phyloP scores from a whole-genome alignment of 306 rosid species.

The Boehmeria nivea region DNA sequence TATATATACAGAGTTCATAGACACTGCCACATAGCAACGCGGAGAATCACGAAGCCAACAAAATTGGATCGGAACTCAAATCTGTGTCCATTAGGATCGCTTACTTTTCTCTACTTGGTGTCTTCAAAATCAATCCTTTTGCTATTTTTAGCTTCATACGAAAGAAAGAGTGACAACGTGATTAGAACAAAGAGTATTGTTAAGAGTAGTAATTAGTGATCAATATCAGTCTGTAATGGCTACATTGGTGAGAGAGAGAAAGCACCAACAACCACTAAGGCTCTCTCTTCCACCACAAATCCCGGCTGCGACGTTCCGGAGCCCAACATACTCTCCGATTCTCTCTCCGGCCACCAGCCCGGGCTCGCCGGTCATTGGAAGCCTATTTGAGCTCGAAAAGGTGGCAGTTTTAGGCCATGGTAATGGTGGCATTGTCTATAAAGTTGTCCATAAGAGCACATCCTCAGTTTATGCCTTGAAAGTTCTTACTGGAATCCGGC shows the following conservation, averaged over 20 bases:
- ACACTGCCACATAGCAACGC: conserved; percentile 1
- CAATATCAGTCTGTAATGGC: conserved; percentile 16
- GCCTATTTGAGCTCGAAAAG: conserved; percentile 49
- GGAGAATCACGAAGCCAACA: conserved; percentile 5
- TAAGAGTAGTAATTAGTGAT: too few relatives aligned
- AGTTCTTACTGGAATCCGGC: conserved; percentile 28
- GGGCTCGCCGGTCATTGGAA: conserved; percentile 23
- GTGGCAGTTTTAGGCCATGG: conserved; percentile 53
- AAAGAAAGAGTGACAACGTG: not conserved
- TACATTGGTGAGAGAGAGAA: conserved; percentile 62
- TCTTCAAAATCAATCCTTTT: not conserved
- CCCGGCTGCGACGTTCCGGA: conserved; percentile 10
- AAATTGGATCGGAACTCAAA: conserved; percentile 9
- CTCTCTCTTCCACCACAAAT: conserved; percentile 46
- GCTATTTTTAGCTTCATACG: not conserved
- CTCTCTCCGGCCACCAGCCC: conserved; percentile 20
- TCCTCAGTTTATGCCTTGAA: conserved; percentile 50
- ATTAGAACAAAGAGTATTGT: not conserved
- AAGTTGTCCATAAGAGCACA: conserved; percentile 43
- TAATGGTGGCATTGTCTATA: conserved; percentile 50
- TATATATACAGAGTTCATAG: not conserved
- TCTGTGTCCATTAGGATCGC: not conserved
- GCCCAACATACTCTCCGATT: conserved; percentile 17
- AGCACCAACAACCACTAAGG: conserved; percentile 49
- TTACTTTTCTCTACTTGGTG: not conserved